These are phyloP conservation scores for Solanum habrochaites DNA, from an alignment of 257 asterid species.

Conservation along the genomic window DNA sequence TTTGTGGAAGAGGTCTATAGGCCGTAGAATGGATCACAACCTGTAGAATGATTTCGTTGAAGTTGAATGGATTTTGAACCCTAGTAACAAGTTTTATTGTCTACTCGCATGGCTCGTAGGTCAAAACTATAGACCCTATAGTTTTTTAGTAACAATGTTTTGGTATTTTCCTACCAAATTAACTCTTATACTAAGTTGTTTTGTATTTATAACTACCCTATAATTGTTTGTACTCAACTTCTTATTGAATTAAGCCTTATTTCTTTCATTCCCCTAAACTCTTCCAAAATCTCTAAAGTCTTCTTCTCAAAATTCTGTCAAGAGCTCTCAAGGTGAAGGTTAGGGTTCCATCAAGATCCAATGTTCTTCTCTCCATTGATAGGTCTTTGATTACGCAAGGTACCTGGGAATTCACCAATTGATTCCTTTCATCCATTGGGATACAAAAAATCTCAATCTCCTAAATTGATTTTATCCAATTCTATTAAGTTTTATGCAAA, in stretches of 20 bases:
- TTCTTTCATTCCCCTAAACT: neutral
- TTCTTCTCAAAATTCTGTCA: neutral
- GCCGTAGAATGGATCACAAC: neutral
- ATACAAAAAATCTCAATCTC: no score
- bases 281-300: neutral
- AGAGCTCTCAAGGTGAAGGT: neutral
- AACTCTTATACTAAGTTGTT: neutral
- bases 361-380: neutral
- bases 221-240: neutral
- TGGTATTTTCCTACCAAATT: neutral
- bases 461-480: no score
- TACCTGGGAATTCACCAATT: no score
- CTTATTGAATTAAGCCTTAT: neutral
- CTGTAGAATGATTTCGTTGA: neutral
- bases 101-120: neutral
- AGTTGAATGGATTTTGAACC: neutral
- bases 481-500: no score
- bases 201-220: neutral
- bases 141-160: neutral
- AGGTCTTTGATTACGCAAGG: no score
- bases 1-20: neutral
- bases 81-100: neutral
- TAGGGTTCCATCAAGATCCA: neutral
- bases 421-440: no score
- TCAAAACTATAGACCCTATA: neutral